A percentile compares a stretch with the other conserved stretches of the same genome.
Evolutionary conservation across 768 basidiomycete genomes (phyloP).

Genomic region (Boletus rubescentipes): DNA sequence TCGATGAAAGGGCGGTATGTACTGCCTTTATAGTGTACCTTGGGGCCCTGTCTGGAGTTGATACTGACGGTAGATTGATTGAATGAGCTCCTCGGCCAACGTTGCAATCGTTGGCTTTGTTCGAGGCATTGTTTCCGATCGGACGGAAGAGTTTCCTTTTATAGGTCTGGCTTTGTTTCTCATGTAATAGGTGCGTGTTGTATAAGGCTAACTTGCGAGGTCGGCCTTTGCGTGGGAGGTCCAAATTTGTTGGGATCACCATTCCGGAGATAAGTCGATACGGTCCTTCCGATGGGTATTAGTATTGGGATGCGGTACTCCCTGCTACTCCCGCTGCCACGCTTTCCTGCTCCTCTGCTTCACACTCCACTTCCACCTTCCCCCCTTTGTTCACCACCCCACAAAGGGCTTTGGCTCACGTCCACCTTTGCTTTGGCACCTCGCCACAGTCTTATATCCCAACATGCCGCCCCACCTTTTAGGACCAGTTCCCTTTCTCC

Average conservation of each 20-base stretch:
- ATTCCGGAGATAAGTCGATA: slow-evolving; percentile 6
- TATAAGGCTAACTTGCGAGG: neutral
- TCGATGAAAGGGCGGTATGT: neutral
- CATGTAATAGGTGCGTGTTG: neutral
- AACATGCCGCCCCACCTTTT: slow-evolving; percentile 20
- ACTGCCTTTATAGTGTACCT: neutral
- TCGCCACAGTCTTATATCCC: slow-evolving; percentile 13
- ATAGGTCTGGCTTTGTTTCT: slow-evolving; percentile 16
- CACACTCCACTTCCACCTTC: neutral
- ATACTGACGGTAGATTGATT: too few species aligned
- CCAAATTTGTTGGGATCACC: slow-evolving; percentile 10
- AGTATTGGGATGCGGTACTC: slow-evolving; percentile 12
- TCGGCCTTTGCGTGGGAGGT: neutral
- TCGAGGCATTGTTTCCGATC: too few species aligned
- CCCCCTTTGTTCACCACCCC: slow-evolving; percentile 23
- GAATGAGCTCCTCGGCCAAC: too few species aligned
- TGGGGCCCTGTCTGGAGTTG: too few species aligned
- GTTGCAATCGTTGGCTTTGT: too few species aligned
- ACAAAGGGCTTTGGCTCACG: slow-evolving; percentile 27
- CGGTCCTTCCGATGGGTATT: slow-evolving; percentile 16
- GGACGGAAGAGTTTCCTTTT: slow-evolving; percentile 1
- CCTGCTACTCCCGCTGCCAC: slow-evolving; percentile 4
- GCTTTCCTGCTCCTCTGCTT: neutral
- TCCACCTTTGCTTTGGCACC: slow-evolving; percentile 26
- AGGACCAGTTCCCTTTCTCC: slow-evolving; percentile 14